phyloP scores from a whole-genome alignment of 208 protist species.

The Crithidia bombi region DNA sequence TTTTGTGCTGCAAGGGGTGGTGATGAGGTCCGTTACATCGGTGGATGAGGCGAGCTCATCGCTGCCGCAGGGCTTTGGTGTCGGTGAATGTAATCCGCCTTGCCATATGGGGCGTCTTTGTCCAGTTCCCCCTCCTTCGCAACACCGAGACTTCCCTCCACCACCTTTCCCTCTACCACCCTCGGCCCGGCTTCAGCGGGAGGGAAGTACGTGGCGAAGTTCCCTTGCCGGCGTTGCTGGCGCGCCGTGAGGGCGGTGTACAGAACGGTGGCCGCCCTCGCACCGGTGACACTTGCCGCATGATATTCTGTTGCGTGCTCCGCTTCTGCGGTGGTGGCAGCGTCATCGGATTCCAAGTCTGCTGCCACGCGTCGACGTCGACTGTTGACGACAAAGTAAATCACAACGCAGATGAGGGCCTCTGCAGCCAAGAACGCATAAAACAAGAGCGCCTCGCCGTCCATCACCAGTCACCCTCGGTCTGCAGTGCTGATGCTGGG shows the following conservation, averaged over 20 bases:
- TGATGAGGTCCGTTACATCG: no score
- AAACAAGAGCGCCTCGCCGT: neutral
- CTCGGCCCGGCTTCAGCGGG: neutral
- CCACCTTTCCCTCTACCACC: neutral
- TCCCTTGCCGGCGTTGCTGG: neutral
- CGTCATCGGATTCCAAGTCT: neutral
- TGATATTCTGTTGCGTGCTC: neutral
- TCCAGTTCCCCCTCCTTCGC: neutral
- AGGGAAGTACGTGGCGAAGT: conserved; percentile 10
- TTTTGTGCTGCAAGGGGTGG: neutral
- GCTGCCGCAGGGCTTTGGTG: neutral
- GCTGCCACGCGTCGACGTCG: neutral
- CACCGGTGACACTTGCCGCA: neutral
- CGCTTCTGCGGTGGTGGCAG: neutral
- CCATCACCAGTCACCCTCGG: neutral
- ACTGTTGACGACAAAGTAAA: neutral
- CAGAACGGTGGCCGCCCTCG: neutral
- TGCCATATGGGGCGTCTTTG: conserved; percentile 3
- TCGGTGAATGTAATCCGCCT: conserved; percentile 9
- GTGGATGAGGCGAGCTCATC: neutral
- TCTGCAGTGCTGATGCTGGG: no score
- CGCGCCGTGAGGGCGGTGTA: neutral
- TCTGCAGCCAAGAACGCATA: neutral
- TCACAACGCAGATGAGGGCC: neutral
- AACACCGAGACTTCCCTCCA: neutral